Base-by-base conservation (phyloP, 441 rosid genomes). In the Brassica balearica region DNA sequence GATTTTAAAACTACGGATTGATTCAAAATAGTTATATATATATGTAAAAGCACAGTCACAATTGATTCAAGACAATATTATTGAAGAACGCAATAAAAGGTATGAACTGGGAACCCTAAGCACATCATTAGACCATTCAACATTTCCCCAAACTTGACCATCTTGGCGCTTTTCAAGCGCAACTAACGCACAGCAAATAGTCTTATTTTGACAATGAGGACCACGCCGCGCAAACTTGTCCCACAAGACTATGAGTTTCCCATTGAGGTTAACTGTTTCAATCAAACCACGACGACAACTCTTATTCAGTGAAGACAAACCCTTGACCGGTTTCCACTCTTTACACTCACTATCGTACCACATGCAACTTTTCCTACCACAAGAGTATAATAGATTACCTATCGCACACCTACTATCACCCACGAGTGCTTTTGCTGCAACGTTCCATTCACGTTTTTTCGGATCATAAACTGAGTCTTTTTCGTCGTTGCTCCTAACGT, bases 231-330 rank as follows among this genome's bases (percentile, higher is more conserved):
- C 79, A 70, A 74, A 82, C 75, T 71, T 85, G 72, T 93, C 95
- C 97, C 97, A 91, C 64, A 89, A 85, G 72, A 93, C 88, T 69
- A 85, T 73, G 78, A 93, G 78, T 64, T 89, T 90, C 41, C 92
- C 98, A 0, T 88, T 86, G n/a, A 84, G 76, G 83, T 84, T 79
- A 1, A 79, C 86, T 91, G 87, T 85, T 20, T 76, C 62, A 76
- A 76, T 9, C 0, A 92, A 85, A 0, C 91, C 94, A 4, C 92
- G 88, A 12, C 89, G 83, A 67, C 87, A 63, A 68, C 83, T 86
- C 82, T 43, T 83, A 0, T 91, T 92, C 75, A 93, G 62, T 0
- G 78, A 78, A 32, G 80, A 86, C 64, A 88, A 71, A 9, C 92
- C 92, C 72, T 71, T 87, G 76, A 90, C 70, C 65, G 77, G 85